A percentile compares a stretch with the other conserved stretches of the same genome.
Conservation (phyloP, 768 basidiomycete species). For the Candolleomyces efflorescens region DNA sequence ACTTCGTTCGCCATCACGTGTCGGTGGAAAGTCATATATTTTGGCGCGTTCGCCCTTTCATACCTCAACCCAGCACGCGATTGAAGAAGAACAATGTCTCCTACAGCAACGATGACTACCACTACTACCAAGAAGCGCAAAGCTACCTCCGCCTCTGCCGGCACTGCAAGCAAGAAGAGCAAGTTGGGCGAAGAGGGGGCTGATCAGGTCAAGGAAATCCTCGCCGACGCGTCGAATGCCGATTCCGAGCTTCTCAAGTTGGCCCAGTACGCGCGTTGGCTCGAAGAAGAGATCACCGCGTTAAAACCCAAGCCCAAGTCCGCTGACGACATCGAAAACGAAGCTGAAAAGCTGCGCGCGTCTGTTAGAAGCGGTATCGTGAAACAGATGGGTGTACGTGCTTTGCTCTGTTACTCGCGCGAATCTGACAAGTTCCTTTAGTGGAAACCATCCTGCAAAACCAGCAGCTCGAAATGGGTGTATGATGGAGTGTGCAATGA, state of each 20-base stretch:
- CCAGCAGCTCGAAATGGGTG: conserved; percentile 40
- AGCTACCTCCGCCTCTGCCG: conserved; percentile 20
- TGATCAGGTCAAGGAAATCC: conserved; percentile 28
- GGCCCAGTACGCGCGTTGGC: conserved; percentile 21
- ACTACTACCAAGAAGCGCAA: conserved; percentile 32
- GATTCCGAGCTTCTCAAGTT: conserved; percentile 12
- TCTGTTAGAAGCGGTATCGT: conserved; percentile 45
- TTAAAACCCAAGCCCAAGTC: conserved; percentile 30
- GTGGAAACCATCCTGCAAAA: conserved; percentile 52
- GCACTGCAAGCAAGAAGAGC: conserved; percentile 26
- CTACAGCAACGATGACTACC: conserved; percentile 15
- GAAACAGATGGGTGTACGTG: conserved; percentile 44
- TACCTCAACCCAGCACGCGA: background rate
- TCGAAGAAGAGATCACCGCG: conserved; percentile 22
- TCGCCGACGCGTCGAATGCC: conserved; percentile 32
- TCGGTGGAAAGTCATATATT: background rate
- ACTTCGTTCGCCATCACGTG: background rate
- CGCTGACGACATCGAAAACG: conserved; percentile 32
- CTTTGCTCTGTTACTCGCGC: background rate
- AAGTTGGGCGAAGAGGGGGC: conserved; percentile 19
- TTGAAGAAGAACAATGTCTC: background rate
- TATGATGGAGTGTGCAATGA: conserved; percentile 51
- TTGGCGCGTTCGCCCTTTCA: background rate
- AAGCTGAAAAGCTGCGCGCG: conserved; percentile 40
- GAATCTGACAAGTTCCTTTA: conserved; percentile 13